Conservation (phyloP, 257 asterid genomes). For the Oldenlandia corymbosa region DNA sequence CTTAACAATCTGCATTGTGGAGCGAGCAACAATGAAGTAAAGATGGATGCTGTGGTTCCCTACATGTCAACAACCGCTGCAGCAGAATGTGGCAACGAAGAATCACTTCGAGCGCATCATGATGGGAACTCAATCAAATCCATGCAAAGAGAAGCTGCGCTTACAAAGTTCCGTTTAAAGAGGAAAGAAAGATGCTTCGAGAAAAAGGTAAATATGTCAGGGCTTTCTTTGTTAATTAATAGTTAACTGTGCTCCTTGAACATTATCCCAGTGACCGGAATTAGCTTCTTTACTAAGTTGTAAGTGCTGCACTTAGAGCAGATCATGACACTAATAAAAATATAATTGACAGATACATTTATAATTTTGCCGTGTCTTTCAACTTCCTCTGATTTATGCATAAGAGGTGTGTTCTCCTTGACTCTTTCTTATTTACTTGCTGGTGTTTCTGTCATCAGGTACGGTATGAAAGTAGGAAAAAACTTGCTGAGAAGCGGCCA, state of each 20-base stretch:
- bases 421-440: not conserved
- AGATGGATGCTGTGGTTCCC: constrained; percentile 23
- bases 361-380: not conserved
- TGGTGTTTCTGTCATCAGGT: constrained; percentile 44
- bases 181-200: constrained; percentile 94
- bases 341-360: no score
- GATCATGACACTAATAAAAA: no score
- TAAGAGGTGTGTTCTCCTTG: no score
- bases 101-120: constrained; percentile 28
- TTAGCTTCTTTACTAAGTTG: not conserved
- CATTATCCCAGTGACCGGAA: not conserved
- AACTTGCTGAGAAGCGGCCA: constrained; percentile 86
- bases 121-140: constrained; percentile 50
- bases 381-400: not conserved
- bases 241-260: not conserved
- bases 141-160: constrained; percentile 81
- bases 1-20: constrained; percentile 25
- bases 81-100: constrained; percentile 48
- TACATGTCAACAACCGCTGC: constrained; percentile 16
- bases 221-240: not conserved
- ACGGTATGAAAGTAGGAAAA: constrained; percentile 76
- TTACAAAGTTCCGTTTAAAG: constrained; percentile 73
- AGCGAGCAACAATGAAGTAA: constrained; percentile 38
- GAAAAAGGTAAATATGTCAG: constrained; percentile 58
- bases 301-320: no score